phyloP scores from a whole-genome alignment of 2,329 filamentous ascomycete genomes.

The Penicillium sp. region DNA sequence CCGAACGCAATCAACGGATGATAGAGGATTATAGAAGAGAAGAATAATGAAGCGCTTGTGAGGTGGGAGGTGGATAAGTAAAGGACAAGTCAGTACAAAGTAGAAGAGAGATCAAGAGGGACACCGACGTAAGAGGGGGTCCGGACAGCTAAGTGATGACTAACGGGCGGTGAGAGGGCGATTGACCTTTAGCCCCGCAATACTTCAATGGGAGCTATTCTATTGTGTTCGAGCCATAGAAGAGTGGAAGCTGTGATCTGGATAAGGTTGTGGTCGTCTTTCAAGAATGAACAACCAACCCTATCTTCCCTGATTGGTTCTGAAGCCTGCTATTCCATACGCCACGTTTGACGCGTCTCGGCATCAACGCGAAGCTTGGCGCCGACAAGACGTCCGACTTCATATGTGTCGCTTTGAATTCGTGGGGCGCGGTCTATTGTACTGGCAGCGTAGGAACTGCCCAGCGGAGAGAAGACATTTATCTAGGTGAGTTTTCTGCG shows the following conservation, averaged over 20 bases:
- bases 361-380: slow-evolving; percentile 7
- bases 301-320: not conserved
- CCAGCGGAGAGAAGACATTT: slow-evolving; percentile 19
- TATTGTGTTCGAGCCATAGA: not conserved
- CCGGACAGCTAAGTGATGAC: slow-evolving; percentile 14
- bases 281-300: not conserved
- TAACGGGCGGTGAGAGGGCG: slow-evolving; percentile 7
- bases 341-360: slow-evolving; percentile 12
- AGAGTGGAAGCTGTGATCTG: not conserved
- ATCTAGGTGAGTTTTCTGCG: slow-evolving; percentile 22
- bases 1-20: slow-evolving; percentile 8
- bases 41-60: slow-evolving; percentile 5
- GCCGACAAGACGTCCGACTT: slow-evolving; percentile 5
- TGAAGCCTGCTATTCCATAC: not conserved
- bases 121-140: slow-evolving; percentile 23
- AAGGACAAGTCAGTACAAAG: slow-evolving; percentile 10
- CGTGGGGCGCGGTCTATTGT: slow-evolving; percentile 37
- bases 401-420: slow-evolving; percentile 43
- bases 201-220: slow-evolving; percentile 1
- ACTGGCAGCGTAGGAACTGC: slow-evolving; percentile 32
- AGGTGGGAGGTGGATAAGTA: slow-evolving; percentile 9
- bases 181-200: slow-evolving; percentile 5
- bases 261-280: not conserved
- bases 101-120: slow-evolving; percentile 9
- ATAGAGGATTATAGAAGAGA: slow-evolving; percentile 3